Percentiles rank a stretch among this genome's conserved stretches.
Conservation (phyloP, 2,329 filamentous ascomycete species). For the Saccharata proteae region DNA sequence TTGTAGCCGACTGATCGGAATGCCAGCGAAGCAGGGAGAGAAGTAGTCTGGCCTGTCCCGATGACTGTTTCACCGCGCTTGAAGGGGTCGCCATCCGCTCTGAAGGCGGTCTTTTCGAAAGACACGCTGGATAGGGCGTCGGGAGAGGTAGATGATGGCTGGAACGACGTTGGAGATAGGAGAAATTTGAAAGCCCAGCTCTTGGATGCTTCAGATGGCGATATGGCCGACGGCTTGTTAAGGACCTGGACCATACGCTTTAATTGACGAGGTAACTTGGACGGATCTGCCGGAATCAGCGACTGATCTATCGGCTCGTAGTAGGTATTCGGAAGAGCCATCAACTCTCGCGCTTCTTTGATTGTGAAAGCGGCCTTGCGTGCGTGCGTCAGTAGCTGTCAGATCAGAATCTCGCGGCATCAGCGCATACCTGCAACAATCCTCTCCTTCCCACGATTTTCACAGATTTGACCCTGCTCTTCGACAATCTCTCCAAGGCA, state of each 20-base stretch:
- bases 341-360: constrained; percentile 82
- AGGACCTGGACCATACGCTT: constrained; percentile 73
- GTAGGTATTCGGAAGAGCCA: constrained; percentile 59
- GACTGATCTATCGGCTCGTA: constrained; percentile 57
- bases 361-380: constrained; percentile 83
- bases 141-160: constrained; percentile 34
- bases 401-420: not conserved
- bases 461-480: constrained; percentile 65
- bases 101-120: constrained; percentile 45
- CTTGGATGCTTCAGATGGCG: constrained; percentile 40
- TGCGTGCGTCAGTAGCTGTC: not conserved
- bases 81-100: constrained; percentile 29
- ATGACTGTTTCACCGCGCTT: constrained; percentile 40
- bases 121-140: constrained; percentile 49
- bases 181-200: constrained; percentile 82
- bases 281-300: constrained; percentile 55
- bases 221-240: constrained; percentile 54
- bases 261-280: constrained; percentile 60
- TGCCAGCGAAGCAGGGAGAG: constrained; percentile 55
- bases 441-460: constrained; percentile 82
- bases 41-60: constrained; percentile 30
- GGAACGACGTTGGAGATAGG: constrained; percentile 62
- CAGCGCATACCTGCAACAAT: constrained; percentile 58
- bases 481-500: constrained; percentile 60
- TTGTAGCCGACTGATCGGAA: constrained; percentile 96